A percentile compares a stretch with the other conserved stretches of the same genome.
phyloP scores from a whole-genome alignment of 2,329 filamentous ascomycete genomes.

The Microsporum audouinii region DNA sequence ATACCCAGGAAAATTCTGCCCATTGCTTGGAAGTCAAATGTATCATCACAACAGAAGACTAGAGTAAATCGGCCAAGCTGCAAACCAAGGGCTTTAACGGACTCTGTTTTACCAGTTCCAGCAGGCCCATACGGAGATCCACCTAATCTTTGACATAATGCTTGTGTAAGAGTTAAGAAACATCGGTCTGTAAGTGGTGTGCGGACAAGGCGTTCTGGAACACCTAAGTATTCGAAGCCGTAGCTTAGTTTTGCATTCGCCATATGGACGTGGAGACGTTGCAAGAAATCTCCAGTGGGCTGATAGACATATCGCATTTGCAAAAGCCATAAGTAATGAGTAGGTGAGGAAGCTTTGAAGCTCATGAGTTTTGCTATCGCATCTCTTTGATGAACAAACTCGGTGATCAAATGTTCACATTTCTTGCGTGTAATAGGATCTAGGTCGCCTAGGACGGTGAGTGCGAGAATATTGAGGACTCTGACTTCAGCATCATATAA shows the following conservation, averaged over 20 bases:
- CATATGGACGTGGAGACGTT: slow-evolving; percentile 85
- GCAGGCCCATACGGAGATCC: slow-evolving; percentile 95
- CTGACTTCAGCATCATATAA: slow-evolving; percentile 75
- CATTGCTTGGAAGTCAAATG: slow-evolving; percentile 99
- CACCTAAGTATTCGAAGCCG: slow-evolving; percentile 94
- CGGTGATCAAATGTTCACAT: slow-evolving; percentile 96
- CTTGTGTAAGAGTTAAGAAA: slow-evolving; percentile 95
- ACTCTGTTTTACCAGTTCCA: slow-evolving; percentile 97
- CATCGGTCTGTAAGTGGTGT: slow-evolving; percentile 96
- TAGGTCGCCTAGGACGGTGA: slow-evolving; percentile 81
- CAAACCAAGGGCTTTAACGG: slow-evolving; percentile 92
- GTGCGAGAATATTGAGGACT: slow-evolving; percentile 72
- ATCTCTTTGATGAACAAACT: slow-evolving; percentile 96
- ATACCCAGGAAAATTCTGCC: slow-evolving; percentile 98
- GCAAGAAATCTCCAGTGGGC: slow-evolving; percentile 65
- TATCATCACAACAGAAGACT: slow-evolving; percentile 99
- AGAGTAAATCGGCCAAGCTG: slow-evolving; percentile 95
- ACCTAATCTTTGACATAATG: slow-evolving; percentile 84
- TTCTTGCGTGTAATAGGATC: slow-evolving; percentile 83
- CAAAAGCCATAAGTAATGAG: slow-evolving; percentile 83
- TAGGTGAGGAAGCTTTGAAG: slow-evolving; percentile 59
- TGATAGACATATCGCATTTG: slow-evolving; percentile 95
- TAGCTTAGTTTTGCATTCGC: slow-evolving; percentile 92
- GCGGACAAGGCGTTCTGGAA: slow-evolving; percentile 87
- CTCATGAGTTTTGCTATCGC: slow-evolving; percentile 76